Percentiles rank a stretch among this genome's conserved stretches.
These are phyloP conservation scores for Dioszegia aurantiaca DNA, from an alignment of 768 basidiomycete species.

Conservation along the genomic window DNA sequence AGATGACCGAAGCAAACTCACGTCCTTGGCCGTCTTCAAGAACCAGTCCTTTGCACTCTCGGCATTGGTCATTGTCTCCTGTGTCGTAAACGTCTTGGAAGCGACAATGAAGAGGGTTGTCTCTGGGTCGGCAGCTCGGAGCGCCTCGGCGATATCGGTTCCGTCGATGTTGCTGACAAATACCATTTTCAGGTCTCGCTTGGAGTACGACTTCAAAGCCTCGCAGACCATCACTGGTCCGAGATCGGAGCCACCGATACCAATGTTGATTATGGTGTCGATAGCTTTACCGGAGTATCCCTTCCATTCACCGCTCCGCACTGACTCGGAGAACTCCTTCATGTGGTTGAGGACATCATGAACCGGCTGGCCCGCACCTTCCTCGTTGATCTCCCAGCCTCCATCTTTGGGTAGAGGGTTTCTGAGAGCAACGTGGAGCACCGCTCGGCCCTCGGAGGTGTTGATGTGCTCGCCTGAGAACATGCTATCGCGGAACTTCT, in stretches of 20 bases:
- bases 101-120: constrained; percentile 96
- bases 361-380: constrained; percentile 74
- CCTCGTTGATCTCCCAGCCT: constrained; percentile 74
- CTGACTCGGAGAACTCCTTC: constrained; percentile 76
- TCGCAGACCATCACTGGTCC: constrained; percentile 99
- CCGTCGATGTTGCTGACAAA: constrained; percentile 99
- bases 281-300: constrained; percentile 96
- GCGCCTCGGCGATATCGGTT: constrained; percentile 87
- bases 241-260: constrained; percentile 96
- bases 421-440: constrained; percentile 89
- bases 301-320: constrained; percentile 86
- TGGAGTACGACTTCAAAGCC: constrained; percentile 87
- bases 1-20: constrained; percentile 33
- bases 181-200: constrained; percentile 78
- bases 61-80: constrained; percentile 99
- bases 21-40: constrained; percentile 73
- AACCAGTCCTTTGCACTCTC: constrained; percentile 94
- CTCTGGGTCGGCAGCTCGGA: constrained; percentile 78
- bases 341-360: constrained; percentile 81
- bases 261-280: constrained; percentile 94
- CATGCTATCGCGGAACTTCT: constrained; percentile 84
- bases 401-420: constrained; percentile 58
- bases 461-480: constrained; percentile 96
- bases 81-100: constrained; percentile 98
- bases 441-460: constrained; percentile 95